These are phyloP conservation scores for Dillenia suffruticosa DNA, from an alignment of 164 flowering plant species.

Conservation along the genomic window DNA sequence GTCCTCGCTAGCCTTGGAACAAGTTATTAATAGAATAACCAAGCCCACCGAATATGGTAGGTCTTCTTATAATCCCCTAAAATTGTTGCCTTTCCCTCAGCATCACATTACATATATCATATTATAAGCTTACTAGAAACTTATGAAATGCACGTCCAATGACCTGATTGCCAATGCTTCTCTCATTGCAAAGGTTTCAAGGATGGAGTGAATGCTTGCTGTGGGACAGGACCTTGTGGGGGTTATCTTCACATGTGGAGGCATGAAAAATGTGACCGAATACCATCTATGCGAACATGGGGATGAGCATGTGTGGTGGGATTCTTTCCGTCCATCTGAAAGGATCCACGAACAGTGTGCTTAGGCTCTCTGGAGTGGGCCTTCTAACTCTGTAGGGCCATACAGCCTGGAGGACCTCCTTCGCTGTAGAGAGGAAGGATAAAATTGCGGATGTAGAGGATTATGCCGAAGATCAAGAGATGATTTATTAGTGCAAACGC, in stretches of 20 bases:
- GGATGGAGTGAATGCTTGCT: constrained; percentile 57
- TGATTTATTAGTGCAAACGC: neutral
- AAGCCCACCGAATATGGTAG: constrained; percentile 42
- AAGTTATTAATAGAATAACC: no score
- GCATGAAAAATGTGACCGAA: constrained; percentile 20
- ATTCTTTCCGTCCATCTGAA: constrained; percentile 52
- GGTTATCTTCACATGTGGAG: constrained; percentile 49
- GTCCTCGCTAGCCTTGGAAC: constrained; percentile 31
- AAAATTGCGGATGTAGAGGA: constrained; percentile 29
- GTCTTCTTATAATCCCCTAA: neutral
- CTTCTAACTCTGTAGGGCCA: constrained; percentile 27
- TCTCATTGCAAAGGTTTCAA: constrained; percentile 32
- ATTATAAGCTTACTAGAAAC: neutral
- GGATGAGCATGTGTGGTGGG: constrained; percentile 49
- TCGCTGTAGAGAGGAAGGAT: constrained; percentile 3
- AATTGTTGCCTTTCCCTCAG: neutral
- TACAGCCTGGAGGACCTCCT: constrained; percentile 35
- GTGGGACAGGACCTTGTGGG: constrained; percentile 53
- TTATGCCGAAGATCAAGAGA: neutral
- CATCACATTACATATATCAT: neutral
- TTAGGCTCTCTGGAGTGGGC: constrained; percentile 41
- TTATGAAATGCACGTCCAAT: no score
- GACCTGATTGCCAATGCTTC: no score
- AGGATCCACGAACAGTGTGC: constrained; percentile 46
- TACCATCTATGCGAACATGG: constrained; percentile 35